Base-by-base conservation (phyloP, 2,329 filamentous ascomycete genomes). In the Akanthomyces muscarius region DNA sequence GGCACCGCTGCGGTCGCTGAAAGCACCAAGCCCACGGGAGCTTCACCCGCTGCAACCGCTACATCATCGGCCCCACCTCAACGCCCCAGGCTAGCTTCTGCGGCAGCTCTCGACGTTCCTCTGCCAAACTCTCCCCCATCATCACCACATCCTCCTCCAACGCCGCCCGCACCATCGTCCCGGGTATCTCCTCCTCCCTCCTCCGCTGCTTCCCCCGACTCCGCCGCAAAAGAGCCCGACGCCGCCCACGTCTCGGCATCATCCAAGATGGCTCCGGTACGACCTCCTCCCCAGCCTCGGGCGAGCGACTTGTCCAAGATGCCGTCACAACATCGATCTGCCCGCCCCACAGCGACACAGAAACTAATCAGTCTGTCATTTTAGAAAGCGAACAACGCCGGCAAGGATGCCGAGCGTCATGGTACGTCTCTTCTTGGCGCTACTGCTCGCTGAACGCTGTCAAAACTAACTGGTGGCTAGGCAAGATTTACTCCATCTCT, bases 401-500 rank as follows among this genome's bases (percentile, higher is more conserved):
- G 73, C 65, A 72, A 75, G 64, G 77, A 81, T 64, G 75, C 68
- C 62, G 57, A 73, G 64, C 69, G 76, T 25, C 66, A 72, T 68
- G 80, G 80, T 82, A 74, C 68, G 79, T 63, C 28, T 0, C 21
- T 18, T 13, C 25, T 8, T 42, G 10, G 23, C 42, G 38, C 28
- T 23, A 38, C 33, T 18, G 44, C 51, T 50, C 30, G 21, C 7
- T 1, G 7, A 18, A 14, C 11, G 18, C 18, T 18, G 28, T 38
- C 51, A 30, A 36, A 41, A 28, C 60, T 62, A 55, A 62, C 60
- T 8, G 23, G 42, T 25, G 25, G 30, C 23, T 68, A 85, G 83
- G 83, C 81, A 85, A 84, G 78, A 83, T 86, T 76, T 86, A 80
- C 77, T 86, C 83, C 73, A 77, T 86, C 69, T 85, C 83, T 68